A percentile compares a stretch with the other conserved stretches of the same genome.
These are phyloP conservation scores for Neofusicoccum umdonicola DNA, from an alignment of 2,329 filamentous ascomycete species.

Conservation along the genomic window DNA sequence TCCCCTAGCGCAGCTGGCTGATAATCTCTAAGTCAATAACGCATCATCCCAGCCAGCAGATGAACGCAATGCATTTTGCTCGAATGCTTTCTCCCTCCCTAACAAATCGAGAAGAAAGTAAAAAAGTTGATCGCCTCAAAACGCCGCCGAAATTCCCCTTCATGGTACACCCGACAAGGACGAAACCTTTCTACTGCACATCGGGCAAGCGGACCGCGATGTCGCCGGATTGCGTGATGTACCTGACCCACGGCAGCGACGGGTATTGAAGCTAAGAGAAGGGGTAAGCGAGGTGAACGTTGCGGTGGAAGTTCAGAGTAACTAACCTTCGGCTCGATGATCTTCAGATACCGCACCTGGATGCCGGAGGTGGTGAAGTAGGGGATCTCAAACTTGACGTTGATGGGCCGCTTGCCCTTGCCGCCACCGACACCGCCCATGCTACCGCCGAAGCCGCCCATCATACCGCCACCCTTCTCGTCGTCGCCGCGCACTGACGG, in stretches of 20 bases:
- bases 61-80: no score
- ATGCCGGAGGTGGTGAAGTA: constrained; percentile 99
- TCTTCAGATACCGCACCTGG: constrained; percentile 97
- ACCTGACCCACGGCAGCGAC: constrained; percentile 94
- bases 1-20: no score
- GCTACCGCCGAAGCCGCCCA: constrained; percentile 91
- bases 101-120: no score
- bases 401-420: constrained; percentile 94
- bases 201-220: constrained; percentile 95
- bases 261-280: constrained; percentile 83
- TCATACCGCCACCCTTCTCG: constrained; percentile 95
- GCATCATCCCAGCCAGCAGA: no score
- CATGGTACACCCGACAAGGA: no score
- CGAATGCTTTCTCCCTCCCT: no score
- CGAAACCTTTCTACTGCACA: constrained; percentile 56
- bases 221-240: constrained; percentile 97
- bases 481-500: constrained; percentile 94
- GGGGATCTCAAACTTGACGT: constrained; percentile 99
- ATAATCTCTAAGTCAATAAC: no score
- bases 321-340: constrained; percentile 96
- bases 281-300: neutral
- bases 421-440: constrained; percentile 82
- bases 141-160: no score
- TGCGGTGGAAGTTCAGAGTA: neutral
- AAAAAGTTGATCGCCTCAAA: no score